Evolutionary conservation across 1,139 yeast species (phyloP), one percentile per base, ranked within the genome.

Genomic region (Blastobotrys arbuscula): DNA sequence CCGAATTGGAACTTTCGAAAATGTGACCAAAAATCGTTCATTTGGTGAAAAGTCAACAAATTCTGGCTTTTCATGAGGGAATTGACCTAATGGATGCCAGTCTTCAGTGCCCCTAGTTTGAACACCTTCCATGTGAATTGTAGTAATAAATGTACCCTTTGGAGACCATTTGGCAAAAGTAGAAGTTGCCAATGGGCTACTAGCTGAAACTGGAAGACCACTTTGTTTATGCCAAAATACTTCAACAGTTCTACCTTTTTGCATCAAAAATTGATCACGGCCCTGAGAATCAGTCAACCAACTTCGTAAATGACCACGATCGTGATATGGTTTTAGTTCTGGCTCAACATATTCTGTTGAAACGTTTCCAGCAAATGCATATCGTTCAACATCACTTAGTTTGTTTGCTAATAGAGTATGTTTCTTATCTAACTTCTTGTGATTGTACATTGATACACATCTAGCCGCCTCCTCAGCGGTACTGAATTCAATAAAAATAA

Each of bases 21-120:
- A 81, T 15, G 98, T 88, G 51, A 92, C 95, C 70, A 94, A 74
- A 66, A 76, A 94, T 62, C 82, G 84, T 70, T 94, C 98, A 63
- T 81, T 82, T 52, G 97, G 97, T 35, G 97, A 89, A 61, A 92
- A 86, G 66, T 90, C 96, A 53, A 92, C 77, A 58, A 89, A 78
- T 67, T 95, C 81, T 46, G 89, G 97, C 63, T 87, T 89, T 55
- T 88, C 89, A 67, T 94, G 99, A 55, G 83, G 77, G 65, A 86
- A 88, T 68, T 89, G 84, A 60, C 78, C 81, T 59, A 89, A 74
- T 61, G 86, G 78, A 18, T 50, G 50, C 67, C 89, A 89, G 42
- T 79, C 76, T 46, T 79, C 78, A 55, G 97, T 97, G 65, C 97
- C 98, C 95, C 97, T 92, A 34, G 94, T 78, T 67, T 89, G 95